Base-by-base conservation (phyloP, 2,329 filamentous ascomycete genomes). In the Cordyceps militaris region DNA sequence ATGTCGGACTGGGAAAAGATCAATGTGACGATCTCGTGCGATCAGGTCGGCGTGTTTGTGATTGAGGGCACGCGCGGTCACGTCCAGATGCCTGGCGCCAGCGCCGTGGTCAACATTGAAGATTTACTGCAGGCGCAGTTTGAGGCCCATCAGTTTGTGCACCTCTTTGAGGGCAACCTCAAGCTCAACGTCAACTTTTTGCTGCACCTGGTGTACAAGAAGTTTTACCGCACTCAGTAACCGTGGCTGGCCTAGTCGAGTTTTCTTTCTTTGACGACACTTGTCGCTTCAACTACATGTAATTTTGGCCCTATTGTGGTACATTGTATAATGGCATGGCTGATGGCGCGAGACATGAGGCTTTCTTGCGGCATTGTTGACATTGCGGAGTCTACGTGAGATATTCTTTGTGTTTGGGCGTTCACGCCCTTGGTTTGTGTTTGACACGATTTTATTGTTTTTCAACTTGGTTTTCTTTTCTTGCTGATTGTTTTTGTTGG, bases 171-270 rank as follows among this genome's bases (percentile, higher is more conserved):
- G 70, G 86, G 87, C 56, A 83, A 81, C 62, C 79, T 97, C 69
- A 87, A 88, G 73, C 82, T 99, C 68, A 97, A 97, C 72, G 94
- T 99, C 67, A 99, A 99, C 76, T 73, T 99, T 68, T 84, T 99
- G 75, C 79, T 99, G 78, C 94, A 99, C 80, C 79, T 97, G 72
- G 83, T 99, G 65, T 97, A 97, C 79, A 96, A 95, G 83, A 99
- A 99, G 80, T 99, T 99, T 73, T 99, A 99, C 71, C 78, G 84
- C 61, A 87, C 85, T 60, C 83, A 86, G 67, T 85, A 75, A 74
- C 28, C 19, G 21, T 19, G 19, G 21, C 9, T 24, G 43, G 34
- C 19, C 36, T 51, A 19, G 23, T 11, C 13, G 43, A 11, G 4
- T 28, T 40, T 19, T 56, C 40, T n/a, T 11, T 40, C 3, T 40